Base-by-base conservation (phyloP, 768 basidiomycete species). In the Phaeotremella fagi region DNA sequence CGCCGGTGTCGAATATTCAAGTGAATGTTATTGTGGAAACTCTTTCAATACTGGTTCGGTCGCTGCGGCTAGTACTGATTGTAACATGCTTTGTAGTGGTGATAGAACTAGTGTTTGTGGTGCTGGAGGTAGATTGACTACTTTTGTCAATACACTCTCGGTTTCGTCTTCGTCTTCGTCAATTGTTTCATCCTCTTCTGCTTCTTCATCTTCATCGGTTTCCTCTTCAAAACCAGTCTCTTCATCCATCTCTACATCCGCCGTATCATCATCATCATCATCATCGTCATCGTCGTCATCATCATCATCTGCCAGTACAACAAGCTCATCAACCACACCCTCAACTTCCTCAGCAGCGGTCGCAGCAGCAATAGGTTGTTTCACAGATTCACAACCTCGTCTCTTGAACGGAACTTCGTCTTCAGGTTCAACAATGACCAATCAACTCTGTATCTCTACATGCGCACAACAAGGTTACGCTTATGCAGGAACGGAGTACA, bases 71-170 rank as follows among this genome's bases (percentile, higher is more conserved):
- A 79, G 80, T 1, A 71, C 75, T 2, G 78, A 79, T 29, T 92
- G 90, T 66, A 82, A 80, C 68, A 87, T 85, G 85, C 79, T 78
- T 0, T 92, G 90, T 56, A 79, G 79, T 16, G 90, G 87, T 22
- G 84, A 83, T 53, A 33, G 81, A 11, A 77, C 80, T 7, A 14
- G 7, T 44, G 12, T 49, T 20, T 73, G 72, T 44, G 72, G 72
- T 35, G 72, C 60, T 16, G 44, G 50, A 15, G 48, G 23, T 44
- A 24, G 63, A 24, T 53, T 73, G 38, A 14, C 38, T 41, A 41
- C 38, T 7, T 12, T 22, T 12, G 11, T 22, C 22, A 12, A 11
- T 41, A 12, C 38, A 20, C 6, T 6, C 22, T 12, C 18, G 12
- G 7, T 20, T 11, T 7, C 18, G 12, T 41, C 38, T 7, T 7